phyloP scores from a whole-genome alignment of 2,329 filamentous ascomycete species.

The Falciphora oryzae region DNA sequence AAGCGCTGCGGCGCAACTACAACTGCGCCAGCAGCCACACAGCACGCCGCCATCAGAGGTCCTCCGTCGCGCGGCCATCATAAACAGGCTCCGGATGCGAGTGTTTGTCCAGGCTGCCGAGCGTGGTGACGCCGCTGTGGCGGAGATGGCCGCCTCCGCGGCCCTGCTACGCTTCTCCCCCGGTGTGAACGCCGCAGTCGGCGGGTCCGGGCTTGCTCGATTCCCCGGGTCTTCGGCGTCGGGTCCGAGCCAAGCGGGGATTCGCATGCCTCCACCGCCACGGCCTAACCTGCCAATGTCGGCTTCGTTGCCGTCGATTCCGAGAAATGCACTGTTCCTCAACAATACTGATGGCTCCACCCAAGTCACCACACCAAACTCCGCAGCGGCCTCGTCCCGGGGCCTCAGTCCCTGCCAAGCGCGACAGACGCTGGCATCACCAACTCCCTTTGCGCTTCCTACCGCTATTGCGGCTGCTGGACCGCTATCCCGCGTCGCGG shows the following conservation, averaged over 20 bases:
- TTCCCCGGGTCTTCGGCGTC: background rate
- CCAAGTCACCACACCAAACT: background rate
- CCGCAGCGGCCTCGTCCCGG: no score
- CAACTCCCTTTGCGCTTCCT: background rate
- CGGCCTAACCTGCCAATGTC: background rate
- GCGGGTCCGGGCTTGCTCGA: constrained; percentile 13
- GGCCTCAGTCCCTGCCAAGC: background rate
- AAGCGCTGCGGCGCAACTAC: background rate
- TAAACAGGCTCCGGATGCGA: constrained; percentile 53
- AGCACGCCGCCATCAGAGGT: constrained; percentile 30
- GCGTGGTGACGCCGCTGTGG: constrained; percentile 25
- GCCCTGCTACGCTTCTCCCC: constrained; percentile 23
- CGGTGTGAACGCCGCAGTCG: constrained; percentile 25
- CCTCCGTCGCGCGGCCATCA: constrained; percentile 58
- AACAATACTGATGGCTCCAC: background rate
- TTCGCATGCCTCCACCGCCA: background rate
- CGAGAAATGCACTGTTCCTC: background rate
- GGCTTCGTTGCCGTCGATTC: background rate
- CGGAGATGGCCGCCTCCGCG: constrained; percentile 27
- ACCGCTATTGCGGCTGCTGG: background rate
- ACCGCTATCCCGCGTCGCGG: background rate
- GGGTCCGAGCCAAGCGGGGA: background rate
- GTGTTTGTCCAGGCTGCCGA: constrained; percentile 33
- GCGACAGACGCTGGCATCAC: background rate
- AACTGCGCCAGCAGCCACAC: constrained; percentile 5